Evolutionary conservation across 164 flowering plant species (phyloP), one percentile per base, ranked within the genome.

Genomic region (Piper longum): DNA sequence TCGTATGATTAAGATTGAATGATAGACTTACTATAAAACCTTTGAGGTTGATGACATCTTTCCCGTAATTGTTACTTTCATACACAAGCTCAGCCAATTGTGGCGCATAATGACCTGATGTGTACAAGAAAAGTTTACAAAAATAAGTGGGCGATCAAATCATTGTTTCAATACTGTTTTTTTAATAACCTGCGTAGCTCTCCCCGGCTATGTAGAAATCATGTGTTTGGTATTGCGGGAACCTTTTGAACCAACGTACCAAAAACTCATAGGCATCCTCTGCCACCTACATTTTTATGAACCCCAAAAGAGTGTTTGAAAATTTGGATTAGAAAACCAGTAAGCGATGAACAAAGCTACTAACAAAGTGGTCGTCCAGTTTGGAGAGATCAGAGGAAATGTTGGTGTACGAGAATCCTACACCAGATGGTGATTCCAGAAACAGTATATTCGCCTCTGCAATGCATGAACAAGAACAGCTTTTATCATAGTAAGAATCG

Each of bases 361-460:
- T 87, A 8, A 76, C 83, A 75, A 83, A 81, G 1, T 13, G 56
- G 69, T 84, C 93, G 64, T 78, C 74, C 41, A 86, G 45, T 13
- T 67, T 70, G 62, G 69, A 59, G 51, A 83, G 74, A 75, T 87
- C 95, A 61, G 81, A 75, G 51, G 84, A 73, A 41, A 83, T 85
- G 70, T 87, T 87, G 62, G 90, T 80, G 75, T 85, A 83, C 48
- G 95, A 87, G 72, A 87, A 87, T 11, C 90, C 90, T 66, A 87
- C 90, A 67, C 95, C 95, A 61, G 77, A 71, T 18, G 95, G 95
- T 5, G 95, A 87, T 60, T 87, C 95, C 71, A 87, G 69, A 73
- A 87, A 87, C n/a, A 87, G 73, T 70, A 87, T 44, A 71, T 87
- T 85, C 40, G 88, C 88, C 56, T 81, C 95, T 85, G 81, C 78